These are phyloP conservation scores for Solanum rostratum DNA, from an alignment of 257 asterid genomes.

Conservation along the genomic window DNA sequence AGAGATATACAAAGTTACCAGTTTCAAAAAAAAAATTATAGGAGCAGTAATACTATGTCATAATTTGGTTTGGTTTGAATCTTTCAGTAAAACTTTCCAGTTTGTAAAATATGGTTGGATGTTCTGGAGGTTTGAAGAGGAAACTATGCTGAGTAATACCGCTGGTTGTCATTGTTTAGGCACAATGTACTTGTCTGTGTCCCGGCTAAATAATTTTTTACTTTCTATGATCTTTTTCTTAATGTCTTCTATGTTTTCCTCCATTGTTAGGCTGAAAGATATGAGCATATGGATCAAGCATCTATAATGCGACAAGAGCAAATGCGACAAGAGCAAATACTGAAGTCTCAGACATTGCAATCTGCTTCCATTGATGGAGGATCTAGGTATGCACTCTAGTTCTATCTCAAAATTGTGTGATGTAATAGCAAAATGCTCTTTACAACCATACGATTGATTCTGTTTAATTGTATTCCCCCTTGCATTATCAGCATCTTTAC, in stretches of 20 bases:
- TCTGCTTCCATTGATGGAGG: slow-evolving; percentile 68
- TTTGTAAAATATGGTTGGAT: background rate
- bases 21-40: background rate
- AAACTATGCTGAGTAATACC: background rate
- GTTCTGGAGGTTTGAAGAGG: background rate
- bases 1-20: no score
- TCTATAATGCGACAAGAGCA: slow-evolving; percentile 58
- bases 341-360: slow-evolving; percentile 66
- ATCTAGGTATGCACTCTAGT: slow-evolving; percentile 48
- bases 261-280: slow-evolving; percentile 41
- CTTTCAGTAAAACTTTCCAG: background rate
- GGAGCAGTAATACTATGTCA: background rate
- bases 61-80: background rate
- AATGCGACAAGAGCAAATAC: slow-evolving; percentile 65
- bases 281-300: slow-evolving; percentile 67
- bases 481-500: background rate
- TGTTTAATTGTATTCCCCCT: background rate
- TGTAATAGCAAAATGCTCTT: background rate
- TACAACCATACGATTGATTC: background rate
- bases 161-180: background rate
- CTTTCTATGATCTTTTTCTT: background rate
- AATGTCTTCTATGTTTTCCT: background rate
- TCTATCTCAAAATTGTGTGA: background rate
- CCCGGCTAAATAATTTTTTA: background rate
- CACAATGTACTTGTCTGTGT: background rate